A percentile compares a stretch with the other conserved stretches of the same genome.
Evolutionary conservation across 371 early-diverging fungal species (phyloP).

Genomic region (Apophysomyces ossiformis): DNA sequence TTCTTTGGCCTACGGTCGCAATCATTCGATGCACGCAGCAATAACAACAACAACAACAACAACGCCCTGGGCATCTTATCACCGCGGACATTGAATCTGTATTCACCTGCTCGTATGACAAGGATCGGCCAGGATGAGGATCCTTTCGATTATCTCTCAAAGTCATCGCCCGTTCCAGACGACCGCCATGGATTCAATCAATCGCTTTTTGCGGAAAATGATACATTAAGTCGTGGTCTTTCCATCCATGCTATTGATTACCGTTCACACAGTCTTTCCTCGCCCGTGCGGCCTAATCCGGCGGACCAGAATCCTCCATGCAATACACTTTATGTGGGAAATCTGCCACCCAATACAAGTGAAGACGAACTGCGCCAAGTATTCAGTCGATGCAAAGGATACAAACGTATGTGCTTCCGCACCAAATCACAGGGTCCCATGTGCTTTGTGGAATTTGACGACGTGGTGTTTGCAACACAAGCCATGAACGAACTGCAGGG

Average conservation of each 20-base stretch:
- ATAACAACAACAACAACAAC: constrained; percentile 5
- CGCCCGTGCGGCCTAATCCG: constrained; percentile 25
- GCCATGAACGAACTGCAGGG: constrained; percentile 89
- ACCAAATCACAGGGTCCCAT: constrained; percentile 88
- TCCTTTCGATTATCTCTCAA: constrained; percentile 90
- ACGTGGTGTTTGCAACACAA: constrained; percentile 83
- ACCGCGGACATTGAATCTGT: constrained; percentile 32
- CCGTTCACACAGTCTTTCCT: constrained; percentile 21
- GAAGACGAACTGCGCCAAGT: constrained; percentile 88
- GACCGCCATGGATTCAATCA: constrained; percentile 18
- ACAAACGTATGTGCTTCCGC: constrained; percentile 88
- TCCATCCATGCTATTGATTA: constrained; percentile 6
- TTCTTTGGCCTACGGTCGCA: constrained; percentile 37
- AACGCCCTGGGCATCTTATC: constrained; percentile 27
- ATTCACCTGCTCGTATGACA: constrained; percentile 15
- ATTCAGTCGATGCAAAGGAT: constrained; percentile 81
- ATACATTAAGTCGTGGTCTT: constrained; percentile 12
- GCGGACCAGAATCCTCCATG: constrained; percentile 93
- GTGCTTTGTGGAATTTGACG: constrained; percentile 96
- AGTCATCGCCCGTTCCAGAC: constrained; percentile 64
- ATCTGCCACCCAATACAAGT: constrained; percentile 81
- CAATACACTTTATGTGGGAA: constrained; percentile 96
- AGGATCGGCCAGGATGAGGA: constrained; percentile 63
- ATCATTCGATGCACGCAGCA: constrained; percentile 37
- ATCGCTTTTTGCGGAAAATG: constrained; percentile 20